Evolutionary conservation across 2,329 filamentous ascomycete species (phyloP).

Genomic region (Botrytis galanthina): DNA sequence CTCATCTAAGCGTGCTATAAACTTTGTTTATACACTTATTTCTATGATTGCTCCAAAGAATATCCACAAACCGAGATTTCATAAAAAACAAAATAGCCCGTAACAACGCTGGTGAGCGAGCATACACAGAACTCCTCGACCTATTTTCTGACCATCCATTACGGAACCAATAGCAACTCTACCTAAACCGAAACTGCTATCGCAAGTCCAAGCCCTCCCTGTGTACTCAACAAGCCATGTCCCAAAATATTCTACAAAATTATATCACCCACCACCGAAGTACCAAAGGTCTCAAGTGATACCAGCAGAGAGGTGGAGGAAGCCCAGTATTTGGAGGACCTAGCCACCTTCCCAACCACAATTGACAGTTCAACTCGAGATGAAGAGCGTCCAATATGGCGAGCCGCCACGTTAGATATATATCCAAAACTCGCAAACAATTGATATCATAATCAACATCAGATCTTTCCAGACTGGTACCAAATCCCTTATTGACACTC

Average conservation of each 20-base stretch:
- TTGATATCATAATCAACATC: not conserved
- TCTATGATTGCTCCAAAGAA: not conserved
- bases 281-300: not conserved
- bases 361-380: not conserved
- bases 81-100: too few relatives aligned
- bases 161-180: not conserved
- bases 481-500: not conserved
- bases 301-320: not conserved
- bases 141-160: not conserved
- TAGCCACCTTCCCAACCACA: not conserved
- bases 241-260: not conserved
- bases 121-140: not conserved
- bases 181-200: not conserved
- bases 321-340: not conserved
- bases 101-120: not conserved
- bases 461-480: not conserved
- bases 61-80: not conserved
- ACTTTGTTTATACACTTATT: not conserved
- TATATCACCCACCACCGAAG: not conserved
- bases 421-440: not conserved
- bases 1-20: not conserved
- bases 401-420: not conserved
- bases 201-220: not conserved
- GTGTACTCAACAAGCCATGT: not conserved
- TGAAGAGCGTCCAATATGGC: not conserved